Percentiles rank a stretch among this genome's conserved stretches.
Conservation (phyloP, 768 basidiomycete species). For the Lyophyllum shimeji region DNA sequence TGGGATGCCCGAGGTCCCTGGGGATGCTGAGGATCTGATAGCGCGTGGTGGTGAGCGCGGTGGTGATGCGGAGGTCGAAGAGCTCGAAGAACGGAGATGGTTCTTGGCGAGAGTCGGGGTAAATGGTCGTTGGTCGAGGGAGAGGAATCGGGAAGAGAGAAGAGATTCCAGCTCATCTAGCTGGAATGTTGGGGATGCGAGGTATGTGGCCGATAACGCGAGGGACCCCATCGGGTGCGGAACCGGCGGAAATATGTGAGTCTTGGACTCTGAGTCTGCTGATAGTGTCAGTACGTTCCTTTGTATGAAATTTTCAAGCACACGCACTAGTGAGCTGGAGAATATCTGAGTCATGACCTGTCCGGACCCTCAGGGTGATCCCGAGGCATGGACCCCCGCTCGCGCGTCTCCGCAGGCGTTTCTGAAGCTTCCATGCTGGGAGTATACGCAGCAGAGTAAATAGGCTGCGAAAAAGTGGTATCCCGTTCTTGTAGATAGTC, state of each 20-base stretch:
- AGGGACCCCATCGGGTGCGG: slow-evolving; percentile 69
- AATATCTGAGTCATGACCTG: slow-evolving; percentile 24
- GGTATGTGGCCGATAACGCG: slow-evolving; percentile 60
- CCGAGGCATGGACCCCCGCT: slow-evolving; percentile 42
- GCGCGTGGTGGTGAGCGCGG: slow-evolving; percentile 31
- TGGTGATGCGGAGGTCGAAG: slow-evolving; percentile 15
- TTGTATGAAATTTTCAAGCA: slow-evolving; percentile 13
- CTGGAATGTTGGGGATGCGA: slow-evolving; percentile 66
- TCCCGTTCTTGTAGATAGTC: slow-evolving; percentile 84
- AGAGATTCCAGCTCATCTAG: slow-evolving; percentile 78
- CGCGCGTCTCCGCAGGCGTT: slow-evolving; percentile 49
- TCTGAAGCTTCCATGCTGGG: slow-evolving; percentile 74
- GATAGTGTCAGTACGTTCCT: slow-evolving; percentile 35
- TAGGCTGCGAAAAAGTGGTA: slow-evolving; percentile 76
- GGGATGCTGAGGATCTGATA: slow-evolving; percentile 16
- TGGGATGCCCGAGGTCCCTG: slow-evolving; percentile 5
- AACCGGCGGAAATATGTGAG: slow-evolving; percentile 64
- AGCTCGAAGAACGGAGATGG: slow-evolving; percentile 52
- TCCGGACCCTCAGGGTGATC: slow-evolving; percentile 48
- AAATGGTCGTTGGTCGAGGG: slow-evolving; percentile 66
- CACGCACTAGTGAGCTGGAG: slow-evolving; percentile 19
- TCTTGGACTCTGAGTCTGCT: slow-evolving; percentile 43
- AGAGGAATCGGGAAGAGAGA: slow-evolving; percentile 70
- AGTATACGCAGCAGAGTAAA: slow-evolving; percentile 72
- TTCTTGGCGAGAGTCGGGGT: slow-evolving; percentile 72